These are phyloP conservation scores for Draba incana DNA, from an alignment of 345 rosid species.

Conservation along the genomic window DNA sequence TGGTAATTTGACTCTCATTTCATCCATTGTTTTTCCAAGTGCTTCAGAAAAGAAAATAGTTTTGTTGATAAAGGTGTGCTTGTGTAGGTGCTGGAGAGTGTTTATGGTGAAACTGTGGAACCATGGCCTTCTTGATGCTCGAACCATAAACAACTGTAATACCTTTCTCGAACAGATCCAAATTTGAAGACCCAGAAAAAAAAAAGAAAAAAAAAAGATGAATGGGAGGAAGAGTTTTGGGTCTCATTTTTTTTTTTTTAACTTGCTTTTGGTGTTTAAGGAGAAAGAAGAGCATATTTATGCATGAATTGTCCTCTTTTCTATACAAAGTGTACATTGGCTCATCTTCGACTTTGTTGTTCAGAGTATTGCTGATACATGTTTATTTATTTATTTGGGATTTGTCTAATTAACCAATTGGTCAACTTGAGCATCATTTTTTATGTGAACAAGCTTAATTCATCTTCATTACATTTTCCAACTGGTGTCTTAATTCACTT, in stretches of 20 bases:
- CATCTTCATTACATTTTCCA: too few species aligned
- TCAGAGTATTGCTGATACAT: constrained; percentile 13
- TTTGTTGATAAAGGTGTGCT: constrained; percentile 20
- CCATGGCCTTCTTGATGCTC: constrained; percentile 89
- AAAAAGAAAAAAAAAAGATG: constrained; percentile 16
- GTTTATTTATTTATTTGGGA: constrained; percentile 3
- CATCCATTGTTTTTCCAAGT: constrained; percentile 10
- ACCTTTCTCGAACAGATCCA: constrained; percentile 57
- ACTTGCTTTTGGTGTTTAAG: constrained; percentile 7
- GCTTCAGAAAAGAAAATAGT: constrained; percentile 6
- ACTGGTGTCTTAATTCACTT: too few species aligned
- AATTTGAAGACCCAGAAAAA: constrained; percentile 35
- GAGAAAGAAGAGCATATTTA: constrained; percentile 11
- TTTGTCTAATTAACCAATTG: too few species aligned
- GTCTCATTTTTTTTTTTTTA: neutral
- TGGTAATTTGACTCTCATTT: constrained; percentile 53
- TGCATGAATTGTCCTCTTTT: constrained; percentile 5
- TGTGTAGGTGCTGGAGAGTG: constrained; percentile 91
- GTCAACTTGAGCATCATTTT: too few species aligned
- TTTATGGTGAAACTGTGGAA: constrained; percentile 97
- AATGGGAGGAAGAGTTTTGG: constrained; percentile 23
- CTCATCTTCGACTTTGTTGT: constrained; percentile 15
- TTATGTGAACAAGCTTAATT: too few species aligned
- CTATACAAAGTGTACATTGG: constrained; percentile 17
- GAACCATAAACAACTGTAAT: constrained; percentile 88